Evolutionary conservation across 495 filamentous ascomycete genomes (phyloP).

Genomic region (Neurospora sp.): DNA sequence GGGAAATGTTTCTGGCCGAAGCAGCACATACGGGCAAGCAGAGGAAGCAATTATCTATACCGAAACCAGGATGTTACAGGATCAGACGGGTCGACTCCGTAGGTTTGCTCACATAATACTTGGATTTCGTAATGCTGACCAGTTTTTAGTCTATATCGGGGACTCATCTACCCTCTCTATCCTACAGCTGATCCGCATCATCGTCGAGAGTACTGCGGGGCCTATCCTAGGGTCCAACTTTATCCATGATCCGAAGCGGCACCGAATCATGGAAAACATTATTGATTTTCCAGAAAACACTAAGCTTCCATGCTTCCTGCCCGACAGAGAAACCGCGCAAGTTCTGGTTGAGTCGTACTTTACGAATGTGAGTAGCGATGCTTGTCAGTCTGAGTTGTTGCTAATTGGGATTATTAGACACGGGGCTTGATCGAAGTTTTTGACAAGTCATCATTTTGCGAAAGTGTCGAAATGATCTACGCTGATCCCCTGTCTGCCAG

Average conservation of each 20-base stretch:
- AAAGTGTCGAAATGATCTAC: conserved; percentile 41
- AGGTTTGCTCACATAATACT: conserved; percentile 18
- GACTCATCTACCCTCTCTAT: conserved; percentile 65
- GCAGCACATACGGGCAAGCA: conserved; percentile 35
- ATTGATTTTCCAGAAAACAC: conserved; percentile 36
- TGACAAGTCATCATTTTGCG: conserved; percentile 38
- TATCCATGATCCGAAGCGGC: conserved; percentile 56
- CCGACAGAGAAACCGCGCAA: conserved; percentile 42
- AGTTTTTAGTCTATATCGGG: conserved; percentile 50
- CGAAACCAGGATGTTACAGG: conserved; percentile 48
- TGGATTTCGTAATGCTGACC: not conserved
- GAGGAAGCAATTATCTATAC: conserved; percentile 50
- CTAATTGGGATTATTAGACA: conserved; percentile 27
- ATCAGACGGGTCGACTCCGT: conserved; percentile 46
- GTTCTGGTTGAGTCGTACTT: conserved; percentile 50
- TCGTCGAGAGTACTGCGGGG: conserved; percentile 57
- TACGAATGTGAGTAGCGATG: conserved; percentile 37
- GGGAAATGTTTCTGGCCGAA: conserved; percentile 42
- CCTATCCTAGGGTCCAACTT: conserved; percentile 44
- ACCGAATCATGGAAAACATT: conserved; percentile 57
- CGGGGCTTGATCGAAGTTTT: conserved; percentile 48
- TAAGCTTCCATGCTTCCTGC: conserved; percentile 39
- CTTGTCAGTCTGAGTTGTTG: conserved; percentile 4
- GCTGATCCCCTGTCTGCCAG: conserved; percentile 38
- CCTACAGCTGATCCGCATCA: conserved; percentile 60